Conservation (phyloP, 306 rosid genomes). For the Quercus cerris region DNA sequence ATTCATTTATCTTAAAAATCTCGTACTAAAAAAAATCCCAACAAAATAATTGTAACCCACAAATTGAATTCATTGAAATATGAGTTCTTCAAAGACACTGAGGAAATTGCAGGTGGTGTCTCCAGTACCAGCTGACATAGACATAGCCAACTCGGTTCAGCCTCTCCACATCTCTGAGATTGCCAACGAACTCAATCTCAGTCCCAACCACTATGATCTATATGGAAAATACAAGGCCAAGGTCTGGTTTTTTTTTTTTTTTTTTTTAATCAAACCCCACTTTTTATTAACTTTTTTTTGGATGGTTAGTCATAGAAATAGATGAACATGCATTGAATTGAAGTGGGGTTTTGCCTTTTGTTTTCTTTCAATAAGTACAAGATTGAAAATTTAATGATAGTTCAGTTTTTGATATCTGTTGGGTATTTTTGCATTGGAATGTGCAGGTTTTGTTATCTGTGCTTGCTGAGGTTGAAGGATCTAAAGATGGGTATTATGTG, state of each 20-base stretch:
- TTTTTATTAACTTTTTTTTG: background rate
- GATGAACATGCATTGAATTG: background rate
- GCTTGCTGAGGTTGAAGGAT: constrained; percentile 67
- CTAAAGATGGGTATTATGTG: constrained; percentile 79
- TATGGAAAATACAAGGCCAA: constrained; percentile 94
- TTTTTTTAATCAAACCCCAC: background rate
- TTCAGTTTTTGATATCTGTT: background rate
- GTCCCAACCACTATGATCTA: constrained; percentile 76
- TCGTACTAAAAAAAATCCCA: background rate
- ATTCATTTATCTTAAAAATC: too few relatives aligned
- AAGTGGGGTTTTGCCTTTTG: background rate
- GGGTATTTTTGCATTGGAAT: constrained; percentile 2
- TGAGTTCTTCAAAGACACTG: constrained; percentile 57
- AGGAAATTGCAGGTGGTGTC: constrained; percentile 78
- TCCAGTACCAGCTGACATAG: constrained; percentile 94
- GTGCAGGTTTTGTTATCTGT: constrained; percentile 75
- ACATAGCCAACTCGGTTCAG: constrained; percentile 79
- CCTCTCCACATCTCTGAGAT: constrained; percentile 81
- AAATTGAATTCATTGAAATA: constrained; percentile 3
- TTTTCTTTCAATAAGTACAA: background rate
- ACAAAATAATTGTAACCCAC: background rate
- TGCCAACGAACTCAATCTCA: constrained; percentile 67
- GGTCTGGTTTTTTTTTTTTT: constrained; percentile 26
- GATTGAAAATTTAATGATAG: background rate
- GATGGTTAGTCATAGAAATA: too few relatives aligned